Conservation (phyloP, 352 stramenopile species). For the Globisporangium nagaii region DNA sequence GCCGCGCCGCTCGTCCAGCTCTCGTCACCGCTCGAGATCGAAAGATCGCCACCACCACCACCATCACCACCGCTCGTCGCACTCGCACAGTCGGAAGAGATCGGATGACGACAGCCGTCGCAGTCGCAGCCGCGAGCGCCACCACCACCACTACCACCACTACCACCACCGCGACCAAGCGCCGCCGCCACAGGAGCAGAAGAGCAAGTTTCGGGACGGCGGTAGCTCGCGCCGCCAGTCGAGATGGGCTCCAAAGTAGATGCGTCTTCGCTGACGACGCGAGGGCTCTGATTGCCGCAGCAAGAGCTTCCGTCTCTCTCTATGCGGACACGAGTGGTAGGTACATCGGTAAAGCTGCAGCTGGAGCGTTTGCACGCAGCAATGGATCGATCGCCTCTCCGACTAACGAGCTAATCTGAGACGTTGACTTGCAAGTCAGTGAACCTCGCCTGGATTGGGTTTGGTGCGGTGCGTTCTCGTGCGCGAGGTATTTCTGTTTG, state of each 20-base stretch:
- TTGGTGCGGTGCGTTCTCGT: too few species aligned
- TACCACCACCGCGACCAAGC: neutral
- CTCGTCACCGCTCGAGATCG: conserved; percentile 7
- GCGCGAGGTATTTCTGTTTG: too few species aligned
- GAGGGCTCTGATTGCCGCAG: too few species aligned
- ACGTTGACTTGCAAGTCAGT: too few species aligned
- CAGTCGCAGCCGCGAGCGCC: neutral
- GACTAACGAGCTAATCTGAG: too few species aligned
- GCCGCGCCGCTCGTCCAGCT: conserved; percentile 3
- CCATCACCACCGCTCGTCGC: neutral
- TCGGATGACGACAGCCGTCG: conserved; percentile 3
- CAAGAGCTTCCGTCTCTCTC: too few species aligned
- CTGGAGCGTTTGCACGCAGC: too few species aligned
- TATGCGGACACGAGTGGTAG: too few species aligned
- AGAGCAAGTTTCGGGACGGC: conserved; percentile 2
- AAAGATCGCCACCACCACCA: conserved; percentile 3
- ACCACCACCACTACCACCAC: neutral
- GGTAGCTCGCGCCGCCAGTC: conserved; percentile 1
- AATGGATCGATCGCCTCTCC: too few species aligned
- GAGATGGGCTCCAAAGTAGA: conserved; percentile 10
- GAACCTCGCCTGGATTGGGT: too few species aligned
- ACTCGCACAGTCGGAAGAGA: conserved; percentile 1
- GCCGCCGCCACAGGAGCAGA: neutral
- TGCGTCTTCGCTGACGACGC: neutral
- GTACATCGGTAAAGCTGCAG: too few species aligned